Conservation (phyloP, 148 eudicot genomes). For the Silene latifolia region DNA sequence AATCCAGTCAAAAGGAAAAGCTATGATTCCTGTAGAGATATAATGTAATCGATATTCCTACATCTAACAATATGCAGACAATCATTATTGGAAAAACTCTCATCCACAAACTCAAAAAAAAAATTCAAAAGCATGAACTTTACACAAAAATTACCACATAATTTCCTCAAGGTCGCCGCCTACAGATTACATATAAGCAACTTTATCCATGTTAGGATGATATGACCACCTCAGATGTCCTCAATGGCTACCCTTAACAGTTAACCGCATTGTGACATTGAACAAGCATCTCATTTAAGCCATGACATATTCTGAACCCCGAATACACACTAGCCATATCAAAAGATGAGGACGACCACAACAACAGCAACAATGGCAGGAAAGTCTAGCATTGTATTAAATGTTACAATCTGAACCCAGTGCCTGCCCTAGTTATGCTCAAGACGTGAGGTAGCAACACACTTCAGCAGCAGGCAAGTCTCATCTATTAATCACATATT, state of each 20-base stretch:
- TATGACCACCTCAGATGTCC: no score
- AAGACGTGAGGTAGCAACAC: not conserved
- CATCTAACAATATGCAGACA: no score
- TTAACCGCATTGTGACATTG: not conserved
- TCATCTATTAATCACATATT: constrained; percentile 4
- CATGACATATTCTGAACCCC: not conserved
- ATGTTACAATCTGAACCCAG: not conserved
- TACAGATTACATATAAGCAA: no score
- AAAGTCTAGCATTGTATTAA: not conserved
- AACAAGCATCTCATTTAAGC: not conserved
- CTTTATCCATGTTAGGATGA: no score
- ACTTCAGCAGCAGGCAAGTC: constrained; percentile 2
- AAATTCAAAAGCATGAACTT: no score
- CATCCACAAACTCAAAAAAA: no score
- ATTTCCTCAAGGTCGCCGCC: no score
- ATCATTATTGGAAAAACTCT: no score
- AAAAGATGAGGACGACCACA: not conserved
- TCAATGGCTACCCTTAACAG: not conserved
- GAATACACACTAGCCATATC: not conserved
- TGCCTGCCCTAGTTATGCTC: not conserved
- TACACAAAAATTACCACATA: no score
- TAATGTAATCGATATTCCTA: no score
- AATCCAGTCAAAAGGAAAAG: no score
- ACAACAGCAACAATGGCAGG: not conserved
- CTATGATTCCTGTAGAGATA: no score